Evolutionary conservation across 805 yeast species (phyloP).

Genomic region (Metschnikowia henanensis): DNA sequence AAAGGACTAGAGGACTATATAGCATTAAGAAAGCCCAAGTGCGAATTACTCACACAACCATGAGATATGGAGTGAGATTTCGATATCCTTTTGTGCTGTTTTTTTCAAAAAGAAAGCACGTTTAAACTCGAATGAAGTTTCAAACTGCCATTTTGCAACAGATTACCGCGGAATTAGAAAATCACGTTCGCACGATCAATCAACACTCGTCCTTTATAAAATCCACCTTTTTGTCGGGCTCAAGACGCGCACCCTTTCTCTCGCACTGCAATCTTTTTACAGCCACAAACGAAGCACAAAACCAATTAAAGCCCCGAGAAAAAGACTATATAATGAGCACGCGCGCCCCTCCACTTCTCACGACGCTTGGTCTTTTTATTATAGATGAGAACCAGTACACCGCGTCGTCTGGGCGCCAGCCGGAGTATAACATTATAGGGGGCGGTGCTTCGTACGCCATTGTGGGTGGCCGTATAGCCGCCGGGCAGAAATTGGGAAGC

Average conservation of each 20-base stretch:
- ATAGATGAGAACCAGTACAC: constrained; percentile 79
- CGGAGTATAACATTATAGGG: constrained; percentile 62
- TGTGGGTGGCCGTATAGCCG: constrained; percentile 65
- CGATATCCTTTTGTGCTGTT: no score
- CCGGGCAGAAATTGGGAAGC: constrained; percentile 34
- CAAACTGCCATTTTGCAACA: no score
- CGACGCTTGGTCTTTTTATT: constrained; percentile 86
- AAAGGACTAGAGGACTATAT: no score
- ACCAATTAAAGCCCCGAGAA: not conserved
- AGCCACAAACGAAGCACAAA: not conserved
- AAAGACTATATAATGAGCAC: no score
- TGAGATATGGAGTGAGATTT: no score
- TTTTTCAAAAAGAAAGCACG: no score
- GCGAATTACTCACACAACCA: no score
- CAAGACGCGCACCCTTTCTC: not conserved
- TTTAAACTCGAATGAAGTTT: no score
- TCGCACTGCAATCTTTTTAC: not conserved
- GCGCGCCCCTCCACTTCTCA: constrained; percentile 32
- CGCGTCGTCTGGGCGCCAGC: constrained; percentile 27
- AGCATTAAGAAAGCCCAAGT: no score
- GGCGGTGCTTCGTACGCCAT: constrained; percentile 90
- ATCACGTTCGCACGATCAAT: no score
- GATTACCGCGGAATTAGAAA: no score
- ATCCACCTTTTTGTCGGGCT: not conserved
- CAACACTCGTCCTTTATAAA: no score